Evolutionary conservation across 176 grass and related monocot genomes (phyloP).

Genomic region (Rhynchospora breviuscula): DNA sequence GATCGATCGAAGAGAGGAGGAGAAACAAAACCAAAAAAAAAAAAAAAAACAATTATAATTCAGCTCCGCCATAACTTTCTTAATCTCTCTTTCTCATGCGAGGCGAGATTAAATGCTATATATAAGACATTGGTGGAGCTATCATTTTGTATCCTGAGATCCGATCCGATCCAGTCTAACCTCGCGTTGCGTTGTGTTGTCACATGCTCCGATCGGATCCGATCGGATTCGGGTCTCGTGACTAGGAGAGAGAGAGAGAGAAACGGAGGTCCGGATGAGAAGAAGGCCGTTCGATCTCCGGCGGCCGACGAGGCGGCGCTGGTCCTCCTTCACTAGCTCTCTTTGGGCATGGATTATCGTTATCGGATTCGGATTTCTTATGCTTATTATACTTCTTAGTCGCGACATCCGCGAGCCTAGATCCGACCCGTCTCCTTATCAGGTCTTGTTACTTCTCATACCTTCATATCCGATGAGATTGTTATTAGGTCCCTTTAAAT

Average conservation of each 20-base stretch:
- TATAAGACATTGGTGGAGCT: slow-evolving; percentile 1
- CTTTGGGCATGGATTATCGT: slow-evolving; percentile 45
- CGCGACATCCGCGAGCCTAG: slow-evolving; percentile 25
- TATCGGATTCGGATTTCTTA: slow-evolving; percentile 36
- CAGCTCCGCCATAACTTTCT: background rate
- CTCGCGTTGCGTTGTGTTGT: background rate
- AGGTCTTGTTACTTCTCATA: slow-evolving; percentile 9
- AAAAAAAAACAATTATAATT: background rate
- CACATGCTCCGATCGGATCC: slow-evolving; percentile 18
- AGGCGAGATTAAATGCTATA: background rate
- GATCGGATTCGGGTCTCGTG: slow-evolving; percentile 8
- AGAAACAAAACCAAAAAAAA: too few relatives aligned
- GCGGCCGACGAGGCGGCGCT: slow-evolving; percentile 56
- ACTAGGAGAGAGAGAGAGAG: background rate
- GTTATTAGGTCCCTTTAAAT: background rate
- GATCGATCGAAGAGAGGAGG: background rate
- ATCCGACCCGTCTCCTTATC: slow-evolving; percentile 16
- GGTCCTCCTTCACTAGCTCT: slow-evolving; percentile 49
- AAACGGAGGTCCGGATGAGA: slow-evolving; percentile 28
- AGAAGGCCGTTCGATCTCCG: slow-evolving; percentile 44
- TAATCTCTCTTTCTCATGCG: background rate
- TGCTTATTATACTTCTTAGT: slow-evolving; percentile 34
- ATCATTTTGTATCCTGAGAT: background rate
- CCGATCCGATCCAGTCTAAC: background rate
- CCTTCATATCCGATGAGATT: background rate